Evolutionary conservation across 2,329 filamentous ascomycete species (phyloP), one percentile per base, ranked within the genome.

Genomic region (Blastomyces gilchristii): DNA sequence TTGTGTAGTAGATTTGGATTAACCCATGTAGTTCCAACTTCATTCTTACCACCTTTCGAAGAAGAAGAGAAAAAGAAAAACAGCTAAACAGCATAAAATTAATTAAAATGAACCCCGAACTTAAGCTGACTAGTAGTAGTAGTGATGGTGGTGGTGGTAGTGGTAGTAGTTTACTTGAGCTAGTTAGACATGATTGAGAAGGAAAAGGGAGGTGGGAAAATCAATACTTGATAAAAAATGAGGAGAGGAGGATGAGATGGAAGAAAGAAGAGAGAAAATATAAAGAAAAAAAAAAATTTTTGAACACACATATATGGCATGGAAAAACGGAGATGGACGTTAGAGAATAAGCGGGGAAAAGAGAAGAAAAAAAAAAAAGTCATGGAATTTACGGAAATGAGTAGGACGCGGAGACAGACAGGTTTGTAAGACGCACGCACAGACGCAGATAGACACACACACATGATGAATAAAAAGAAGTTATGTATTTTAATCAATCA

Each of bases 401-500:
- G n/a, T 25, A 9, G 37, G 9, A 56, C 28, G 16, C 16, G 28
- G 45, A 47, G 14, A 25, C 11, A 5, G 49, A 56, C 49, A 56
- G 3, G n/a, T 45, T n/a, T 45, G 43, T 34, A 18, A 45, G 43
- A 45, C 5, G 8, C 16, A 45, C 43, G 7, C 7, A 45, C 16
- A 45, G 43, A 50, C 22, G 47, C 18, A 12, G n/a, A 50, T 28
- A 28, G 22, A 28, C 7, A 49, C 18, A 16, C 7, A 49, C 18
- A 50, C 22, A 28, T 28, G 22, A 43, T 43, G 18, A 14, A 4
- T 50, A 50, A 22, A 61, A 14, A 63, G 28, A 54, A 59, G 61
- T 54, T 47, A 62, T 47, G 58, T 58, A 37, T 60, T 49, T 45
- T 43, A 56, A 31, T 41, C 28, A 50, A 28, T 28, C 45, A 49